Evolutionary conservation across 495 filamentous ascomycete species (phyloP).

Genomic region (Mycothermus thermophilus): DNA sequence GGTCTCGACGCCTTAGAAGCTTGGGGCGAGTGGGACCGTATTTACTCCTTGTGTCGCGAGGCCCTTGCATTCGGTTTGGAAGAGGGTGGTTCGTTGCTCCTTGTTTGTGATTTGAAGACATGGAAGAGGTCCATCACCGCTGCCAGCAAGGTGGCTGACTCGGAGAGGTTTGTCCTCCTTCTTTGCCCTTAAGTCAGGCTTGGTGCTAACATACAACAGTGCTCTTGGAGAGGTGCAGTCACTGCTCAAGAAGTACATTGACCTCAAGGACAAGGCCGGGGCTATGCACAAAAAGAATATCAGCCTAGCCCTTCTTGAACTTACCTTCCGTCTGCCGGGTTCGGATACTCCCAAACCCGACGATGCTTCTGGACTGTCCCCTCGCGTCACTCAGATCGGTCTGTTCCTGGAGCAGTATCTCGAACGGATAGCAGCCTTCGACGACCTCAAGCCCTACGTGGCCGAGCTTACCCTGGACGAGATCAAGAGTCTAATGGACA

Average conservation of each 20-base stretch:
- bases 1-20: conserved; percentile 12
- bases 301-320: conserved; percentile 14
- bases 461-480: conserved; percentile 19
- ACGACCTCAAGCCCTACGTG: conserved; percentile 23
- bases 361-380: conserved; percentile 8
- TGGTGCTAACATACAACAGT: too few species aligned
- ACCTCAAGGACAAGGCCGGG: conserved; percentile 12
- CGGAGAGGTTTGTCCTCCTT: conserved; percentile 17
- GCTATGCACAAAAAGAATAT: conserved; percentile 25
- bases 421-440: conserved; percentile 19
- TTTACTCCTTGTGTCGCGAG: conserved; percentile 20
- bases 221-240: conserved; percentile 18
- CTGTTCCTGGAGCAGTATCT: conserved; percentile 22
- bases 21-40: conserved; percentile 21
- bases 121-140: conserved; percentile 19
- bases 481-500: conserved; percentile 15
- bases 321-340: conserved; percentile 10
- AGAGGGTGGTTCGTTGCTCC: conserved; percentile 12
- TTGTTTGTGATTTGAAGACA: conserved; percentile 22
- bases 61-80: conserved; percentile 16
- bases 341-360: conserved; percentile 1
- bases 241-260: conserved; percentile 15
- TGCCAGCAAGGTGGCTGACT: conserved; percentile 16
- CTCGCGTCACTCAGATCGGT: conserved; percentile 18
- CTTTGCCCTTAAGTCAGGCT: not conserved